Evolutionary conservation across 1,284 basidiomycete species (phyloP), one percentile per base, ranked within the genome.

Genomic region (Microbotryum scabiosae): DNA sequence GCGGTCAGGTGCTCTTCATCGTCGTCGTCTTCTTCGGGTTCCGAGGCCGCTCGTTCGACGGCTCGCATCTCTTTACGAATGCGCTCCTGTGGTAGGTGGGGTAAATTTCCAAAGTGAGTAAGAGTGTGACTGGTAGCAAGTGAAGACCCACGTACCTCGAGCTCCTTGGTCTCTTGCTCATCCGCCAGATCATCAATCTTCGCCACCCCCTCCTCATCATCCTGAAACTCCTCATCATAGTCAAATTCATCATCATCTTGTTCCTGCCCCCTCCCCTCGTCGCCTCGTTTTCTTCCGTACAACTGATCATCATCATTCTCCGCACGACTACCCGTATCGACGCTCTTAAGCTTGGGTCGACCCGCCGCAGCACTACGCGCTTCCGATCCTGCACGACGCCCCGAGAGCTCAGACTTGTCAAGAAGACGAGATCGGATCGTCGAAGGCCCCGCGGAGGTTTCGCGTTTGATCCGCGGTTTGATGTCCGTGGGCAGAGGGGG

Each of bases 141-240:
- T 16, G 26, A 44, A 48, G 74, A 78, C 32, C n/a, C 16, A 41
- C 54, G 26, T 58, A 86, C 88, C 80, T 90, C 88, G n/a, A 86
- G 78, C 73, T 91, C 88, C 73, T 87, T 90, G 45, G 84, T 81
- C 71, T 90, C 87, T 60, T 90, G 87, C 63, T 91, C 90, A 53
- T 90, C 84, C 57, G 79, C 78, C 32, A 84, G 83, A 60, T 87
- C 85, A 23, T 80, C 78, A 73, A 84, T 80, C 72, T 83, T 70
- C 12, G 70, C 72, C 25, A 71, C 70, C 1, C 73, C 84, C 72
- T 91, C 89, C 56, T 92, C 89, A 66, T 92, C 89, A 69, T 91
- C 90, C 23, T 85, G 85, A 71, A 90, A 86, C 21, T 87, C 85
- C 69, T 87, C 87, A 70, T 91, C 88, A 70, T 83, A 91, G 26